Conservation (phyloP, 345 rosid genomes). For the Carallia pectinifolia region DNA sequence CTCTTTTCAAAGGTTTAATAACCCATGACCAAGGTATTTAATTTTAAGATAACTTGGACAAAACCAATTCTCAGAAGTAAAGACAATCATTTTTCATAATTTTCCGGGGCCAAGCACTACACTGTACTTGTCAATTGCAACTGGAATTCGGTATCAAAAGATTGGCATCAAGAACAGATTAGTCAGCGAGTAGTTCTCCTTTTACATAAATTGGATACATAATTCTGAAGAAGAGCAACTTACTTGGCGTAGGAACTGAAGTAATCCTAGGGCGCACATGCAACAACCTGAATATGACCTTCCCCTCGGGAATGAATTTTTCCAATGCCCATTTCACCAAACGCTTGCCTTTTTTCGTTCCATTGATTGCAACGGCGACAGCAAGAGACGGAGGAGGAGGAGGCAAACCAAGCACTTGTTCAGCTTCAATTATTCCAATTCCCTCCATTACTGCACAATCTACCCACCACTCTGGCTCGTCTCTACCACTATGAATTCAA, state of each 20-base stretch:
- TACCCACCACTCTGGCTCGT: not conserved
- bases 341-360: constrained; percentile 56
- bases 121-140: not conserved
- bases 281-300: constrained; percentile 54
- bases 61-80: not conserved
- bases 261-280: constrained; percentile 63
- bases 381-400: constrained; percentile 37
- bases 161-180: not conserved
- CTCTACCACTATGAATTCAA: not conserved
- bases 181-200: not conserved
- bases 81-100: not conserved
- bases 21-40: not conserved
- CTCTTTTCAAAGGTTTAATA: not conserved
- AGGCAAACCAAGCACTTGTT: constrained; percentile 28
- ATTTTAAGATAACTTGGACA: not conserved
- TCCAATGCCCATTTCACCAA: constrained; percentile 52
- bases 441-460: constrained; percentile 34
- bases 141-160: not conserved
- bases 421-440: constrained; percentile 31
- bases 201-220: not conserved
- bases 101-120: not conserved
- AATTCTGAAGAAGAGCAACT: constrained; percentile 26
- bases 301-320: constrained; percentile 51
- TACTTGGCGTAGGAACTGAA: constrained; percentile 80
- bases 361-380: constrained; percentile 69